Evolutionary conservation across 495 filamentous ascomycete species (phyloP).

Genomic region (Hypomontagnella monticulosa): DNA sequence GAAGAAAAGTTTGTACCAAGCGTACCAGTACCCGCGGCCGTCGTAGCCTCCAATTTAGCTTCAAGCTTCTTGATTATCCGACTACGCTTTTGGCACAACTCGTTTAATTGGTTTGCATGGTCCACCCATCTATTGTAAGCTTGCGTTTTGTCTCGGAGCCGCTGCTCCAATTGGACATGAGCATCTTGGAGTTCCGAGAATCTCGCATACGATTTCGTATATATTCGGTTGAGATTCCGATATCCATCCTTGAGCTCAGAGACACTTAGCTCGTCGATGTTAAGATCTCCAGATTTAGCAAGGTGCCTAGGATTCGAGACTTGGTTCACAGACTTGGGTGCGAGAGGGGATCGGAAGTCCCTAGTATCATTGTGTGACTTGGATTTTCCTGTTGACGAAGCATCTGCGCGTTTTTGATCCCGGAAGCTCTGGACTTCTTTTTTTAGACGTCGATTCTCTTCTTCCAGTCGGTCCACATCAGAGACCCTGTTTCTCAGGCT

Average conservation of each 20-base stretch:
- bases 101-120: conserved; percentile 37
- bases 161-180: conserved; percentile 41
- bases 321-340: conserved; percentile 34
- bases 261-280: conserved; percentile 32
- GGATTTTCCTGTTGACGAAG: neutral
- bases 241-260: conserved; percentile 46
- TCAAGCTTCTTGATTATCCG: conserved; percentile 44
- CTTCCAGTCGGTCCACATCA: conserved; percentile 41
- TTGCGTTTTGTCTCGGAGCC: conserved; percentile 38
- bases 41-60: conserved; percentile 26
- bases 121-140: conserved; percentile 36
- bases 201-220: conserved; percentile 38
- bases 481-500: conserved; percentile 40
- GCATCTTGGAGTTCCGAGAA: conserved; percentile 49
- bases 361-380: conserved; percentile 1
- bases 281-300: conserved; percentile 24
- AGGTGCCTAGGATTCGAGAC: conserved; percentile 24
- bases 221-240: conserved; percentile 40
- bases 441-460: conserved; percentile 49
- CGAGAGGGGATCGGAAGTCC: conserved; percentile 33
- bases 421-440: conserved; percentile 43
- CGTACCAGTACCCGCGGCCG: conserved; percentile 13
- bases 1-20: conserved; percentile 31
- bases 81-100: conserved; percentile 35
- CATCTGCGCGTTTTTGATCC: conserved; percentile 5